Percentiles rank a stretch among this genome's conserved stretches.
phyloP scores from a whole-genome alignment of 192 early-diverging fungal genomes.

The Allomyces arbusculus region DNA sequence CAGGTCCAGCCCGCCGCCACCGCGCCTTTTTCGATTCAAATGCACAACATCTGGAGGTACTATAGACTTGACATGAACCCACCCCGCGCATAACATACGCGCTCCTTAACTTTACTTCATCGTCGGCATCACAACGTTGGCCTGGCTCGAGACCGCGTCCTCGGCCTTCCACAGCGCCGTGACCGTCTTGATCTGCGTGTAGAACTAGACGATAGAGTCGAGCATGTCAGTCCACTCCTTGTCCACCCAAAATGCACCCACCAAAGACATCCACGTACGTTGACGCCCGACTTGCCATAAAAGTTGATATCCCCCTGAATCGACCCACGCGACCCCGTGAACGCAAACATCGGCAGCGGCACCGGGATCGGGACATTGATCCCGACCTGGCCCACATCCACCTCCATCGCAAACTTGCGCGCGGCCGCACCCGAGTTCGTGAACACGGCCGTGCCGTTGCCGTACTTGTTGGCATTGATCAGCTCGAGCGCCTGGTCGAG shows the following conservation, averaged over 20 bases:
- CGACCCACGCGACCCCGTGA: constrained; percentile 75
- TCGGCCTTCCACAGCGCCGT: constrained; percentile 82
- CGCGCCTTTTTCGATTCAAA: no score
- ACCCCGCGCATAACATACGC: no score
- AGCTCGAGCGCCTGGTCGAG: constrained; percentile 79
- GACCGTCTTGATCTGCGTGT: constrained; percentile 83
- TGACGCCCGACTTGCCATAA: constrained; percentile 35
- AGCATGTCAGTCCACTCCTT: not conserved
- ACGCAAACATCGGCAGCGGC: constrained; percentile 90
- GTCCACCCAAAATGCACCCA: not conserved
- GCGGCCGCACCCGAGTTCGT: constrained; percentile 76
- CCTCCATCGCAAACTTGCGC: constrained; percentile 65
- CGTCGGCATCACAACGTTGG: constrained; percentile 81
- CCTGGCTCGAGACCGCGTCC: constrained; percentile 42
- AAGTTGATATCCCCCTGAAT: constrained; percentile 93
- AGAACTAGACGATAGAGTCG: constrained; percentile 37
- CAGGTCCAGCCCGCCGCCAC: no score
- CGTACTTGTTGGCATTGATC: constrained; percentile 77
- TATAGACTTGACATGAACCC: no score
- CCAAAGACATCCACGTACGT: constrained; percentile 2
- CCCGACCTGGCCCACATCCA: constrained; percentile 85
- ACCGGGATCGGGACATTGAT: constrained; percentile 85
- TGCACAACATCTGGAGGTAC: no score
- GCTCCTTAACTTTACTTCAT: constrained; percentile 18
- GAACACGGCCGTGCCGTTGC: constrained; percentile 70